Base-by-base conservation (phyloP, 2,329 filamentous ascomycete species). In the Talaromyces sp. region DNA sequence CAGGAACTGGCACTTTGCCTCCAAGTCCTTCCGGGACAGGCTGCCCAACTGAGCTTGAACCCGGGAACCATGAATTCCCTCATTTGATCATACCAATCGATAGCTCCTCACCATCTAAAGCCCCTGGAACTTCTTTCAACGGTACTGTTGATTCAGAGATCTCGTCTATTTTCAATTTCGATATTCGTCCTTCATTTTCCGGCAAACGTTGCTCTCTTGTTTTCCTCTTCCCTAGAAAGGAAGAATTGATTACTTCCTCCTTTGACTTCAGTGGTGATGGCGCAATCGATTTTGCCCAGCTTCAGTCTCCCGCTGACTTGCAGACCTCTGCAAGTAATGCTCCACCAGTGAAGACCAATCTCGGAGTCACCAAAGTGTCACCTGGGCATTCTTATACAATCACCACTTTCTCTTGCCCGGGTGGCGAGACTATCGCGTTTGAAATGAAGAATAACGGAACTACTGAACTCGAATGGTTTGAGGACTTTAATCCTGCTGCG, bases 131-230 rank as follows among this genome's bases (percentile, higher is more conserved):
- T 1, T 80, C 79, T 0, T 82, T 78, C 74, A 82, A 83, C 65
- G 86, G 85, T 58, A 80, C 81, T 11, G 77, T 88, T 42, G 83
- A 82, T 13, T 73, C 78, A 19, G 77, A 73, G 22, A 72, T 83
- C 55, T 83, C 82, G 10, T 82, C 83, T 13, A 82, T 89, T 69
- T 90, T 88, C 82, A 88, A 88, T 77, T 90, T 90, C 74, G 85
- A 88, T 69, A 83, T 90, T 51, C 84, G 83, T 1, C 64, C 73
- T 4, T 73, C 75, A 5, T 80, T 85, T 66, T 67, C 77, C 9
- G 84, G 83, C 66, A 84, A 85, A 74, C 83, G 83, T 68, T 91
- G 88, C 77, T 82, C 80, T 60, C 77, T 90, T 9, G 77, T 86
- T 61, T 90, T 90, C 82, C 77, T 88, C 52, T 84, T 89, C 74